A percentile compares a stretch with the other conserved stretches of the same genome.
Evolutionary conservation across 805 yeast genomes (phyloP).

Genomic region (Nakazawaea ishiwadae): DNA sequence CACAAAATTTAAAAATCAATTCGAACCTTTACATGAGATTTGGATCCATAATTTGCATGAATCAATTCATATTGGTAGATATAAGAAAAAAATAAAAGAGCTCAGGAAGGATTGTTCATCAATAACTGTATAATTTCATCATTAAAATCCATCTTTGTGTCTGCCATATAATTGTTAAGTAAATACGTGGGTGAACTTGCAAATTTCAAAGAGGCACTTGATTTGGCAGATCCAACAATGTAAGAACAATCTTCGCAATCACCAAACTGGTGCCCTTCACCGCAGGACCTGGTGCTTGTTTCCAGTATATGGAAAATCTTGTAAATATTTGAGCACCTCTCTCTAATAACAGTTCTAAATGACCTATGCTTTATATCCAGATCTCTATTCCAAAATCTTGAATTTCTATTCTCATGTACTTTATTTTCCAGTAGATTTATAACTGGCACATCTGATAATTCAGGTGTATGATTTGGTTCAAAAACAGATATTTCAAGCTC

Average conservation of each 20-base stretch:
- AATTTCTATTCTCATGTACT: too few relatives aligned
- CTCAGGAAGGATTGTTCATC: slow-evolving; percentile 6
- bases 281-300: too few relatives aligned
- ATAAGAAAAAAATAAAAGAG: not conserved
- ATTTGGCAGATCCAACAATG: slow-evolving; percentile 10
- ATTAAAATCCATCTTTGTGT: too few relatives aligned
- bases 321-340: not conserved
- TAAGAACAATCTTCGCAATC: slow-evolving; percentile 12
- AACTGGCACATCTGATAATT: not conserved
- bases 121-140: not conserved
- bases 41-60: slow-evolving; percentile 11
- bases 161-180: too few relatives aligned
- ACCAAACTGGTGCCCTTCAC: not conserved
- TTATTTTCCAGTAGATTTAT: too few relatives aligned
- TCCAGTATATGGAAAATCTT: not conserved
- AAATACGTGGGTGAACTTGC: not conserved
- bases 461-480: slow-evolving; percentile 8
- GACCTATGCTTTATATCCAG: not conserved
- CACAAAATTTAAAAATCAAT: not conserved
- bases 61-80: slow-evolving; percentile 8
- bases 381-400: not conserved
- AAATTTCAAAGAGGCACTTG: not conserved
- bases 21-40: not conserved
- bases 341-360: not conserved
- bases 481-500: not conserved